A percentile compares a stretch with the other conserved stretches of the same genome.
phyloP scores from a whole-genome alignment of 192 early-diverging fungal genomes.

The Backusella circina region DNA sequence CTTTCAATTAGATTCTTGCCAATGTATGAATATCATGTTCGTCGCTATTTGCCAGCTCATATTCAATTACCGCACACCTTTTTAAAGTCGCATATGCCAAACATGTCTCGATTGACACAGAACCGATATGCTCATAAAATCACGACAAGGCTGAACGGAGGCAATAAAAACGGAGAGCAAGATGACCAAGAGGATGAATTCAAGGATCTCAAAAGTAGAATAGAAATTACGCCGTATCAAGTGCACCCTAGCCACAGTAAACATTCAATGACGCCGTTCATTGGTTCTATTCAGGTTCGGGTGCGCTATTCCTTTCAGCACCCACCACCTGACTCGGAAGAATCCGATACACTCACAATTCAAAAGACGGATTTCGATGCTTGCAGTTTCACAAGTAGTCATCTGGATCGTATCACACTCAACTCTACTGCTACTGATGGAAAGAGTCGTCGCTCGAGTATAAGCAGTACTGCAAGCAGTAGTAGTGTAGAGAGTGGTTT shows the following conservation, averaged over 20 bases:
- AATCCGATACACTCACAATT: not conserved
- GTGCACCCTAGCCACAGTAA: constrained; percentile 23
- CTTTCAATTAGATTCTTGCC: constrained; percentile 25
- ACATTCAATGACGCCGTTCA: constrained; percentile 29
- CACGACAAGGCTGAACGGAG: not conserved
- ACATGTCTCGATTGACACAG: constrained; percentile 7
- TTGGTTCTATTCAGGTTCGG: constrained; percentile 33
- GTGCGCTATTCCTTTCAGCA: constrained; percentile 30
- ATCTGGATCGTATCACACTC: not conserved
- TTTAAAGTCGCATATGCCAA: constrained; percentile 26
- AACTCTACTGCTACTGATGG: not conserved
- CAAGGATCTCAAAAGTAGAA: not conserved
- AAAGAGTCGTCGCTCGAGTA: not conserved
- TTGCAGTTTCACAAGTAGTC: constrained; percentile 3
- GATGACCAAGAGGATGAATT: not conserved
- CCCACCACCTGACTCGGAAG: constrained; percentile 17
- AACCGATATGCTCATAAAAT: constrained; percentile 2
- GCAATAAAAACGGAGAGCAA: not conserved
- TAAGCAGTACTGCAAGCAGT: not conserved
- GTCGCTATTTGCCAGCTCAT: constrained; percentile 27
- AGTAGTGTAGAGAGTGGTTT: not conserved
- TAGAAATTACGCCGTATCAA: not conserved
- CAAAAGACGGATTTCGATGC: not conserved
- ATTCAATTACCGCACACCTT: constrained; percentile 33
- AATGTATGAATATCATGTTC: constrained; percentile 35